Conservation (phyloP, 805 yeast species). For the Cyberlindnera subsufficiens region DNA sequence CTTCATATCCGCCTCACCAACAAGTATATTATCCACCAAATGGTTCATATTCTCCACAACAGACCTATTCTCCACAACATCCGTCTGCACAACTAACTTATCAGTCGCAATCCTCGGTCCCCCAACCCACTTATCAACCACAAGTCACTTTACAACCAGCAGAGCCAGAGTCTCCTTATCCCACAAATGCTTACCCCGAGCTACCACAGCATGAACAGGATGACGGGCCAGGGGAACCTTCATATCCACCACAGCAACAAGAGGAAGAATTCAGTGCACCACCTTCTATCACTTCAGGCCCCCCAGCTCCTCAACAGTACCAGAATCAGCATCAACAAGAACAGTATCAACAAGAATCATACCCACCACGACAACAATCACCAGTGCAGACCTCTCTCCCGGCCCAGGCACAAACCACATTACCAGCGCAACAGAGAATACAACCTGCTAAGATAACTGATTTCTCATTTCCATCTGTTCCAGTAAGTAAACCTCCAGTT, state of each 20-base stretch:
- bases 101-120: slow-evolving; percentile 4
- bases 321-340: slow-evolving; percentile 6
- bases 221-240: slow-evolving; percentile 2
- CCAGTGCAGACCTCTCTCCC: neutral
- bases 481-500: slow-evolving; percentile 23
- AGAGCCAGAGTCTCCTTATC: slow-evolving; percentile 9
- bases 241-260: slow-evolving; percentile 6
- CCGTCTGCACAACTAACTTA: slow-evolving; percentile 1
- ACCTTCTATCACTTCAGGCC: slow-evolving; percentile 3
- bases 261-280: slow-evolving; percentile 21
- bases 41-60: slow-evolving; percentile 1
- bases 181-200: slow-evolving; percentile 8
- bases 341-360: slow-evolving; percentile 5
- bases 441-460: slow-evolving; percentile 24
- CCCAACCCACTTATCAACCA: slow-evolving; percentile 3
- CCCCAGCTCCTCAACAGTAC: slow-evolving; percentile 8
- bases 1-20: slow-evolving; percentile 8
- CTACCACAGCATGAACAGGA: slow-evolving; percentile 2
- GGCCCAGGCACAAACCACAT: slow-evolving; percentile 7
- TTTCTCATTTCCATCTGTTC: slow-evolving; percentile 36
- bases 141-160: neutral
- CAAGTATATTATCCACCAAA: slow-evolving; percentile 1
- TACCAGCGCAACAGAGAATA: slow-evolving; percentile 4
- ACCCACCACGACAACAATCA: slow-evolving; percentile 3
- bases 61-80: slow-evolving; percentile 4